Conservation (phyloP, 2,329 filamentous ascomycete genomes). For the Colletotrichum sp. region DNA sequence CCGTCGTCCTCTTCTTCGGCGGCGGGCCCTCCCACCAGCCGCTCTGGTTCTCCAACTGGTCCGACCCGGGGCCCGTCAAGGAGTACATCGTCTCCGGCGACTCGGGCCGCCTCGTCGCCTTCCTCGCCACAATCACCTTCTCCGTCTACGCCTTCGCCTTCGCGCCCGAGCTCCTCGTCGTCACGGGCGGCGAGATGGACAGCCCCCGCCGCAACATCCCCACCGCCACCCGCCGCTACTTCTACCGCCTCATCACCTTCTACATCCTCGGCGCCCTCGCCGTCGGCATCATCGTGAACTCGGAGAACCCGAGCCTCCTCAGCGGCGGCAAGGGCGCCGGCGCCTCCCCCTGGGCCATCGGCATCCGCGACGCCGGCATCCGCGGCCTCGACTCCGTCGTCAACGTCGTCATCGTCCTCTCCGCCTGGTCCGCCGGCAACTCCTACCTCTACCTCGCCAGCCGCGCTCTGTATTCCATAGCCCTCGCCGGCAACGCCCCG, state of each 20-base stretch:
- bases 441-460: slow-evolving; percentile 59
- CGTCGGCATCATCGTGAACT: slow-evolving; percentile 57
- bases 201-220: slow-evolving; percentile 50
- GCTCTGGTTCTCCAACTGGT: slow-evolving; percentile 21
- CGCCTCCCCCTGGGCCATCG: slow-evolving; percentile 52
- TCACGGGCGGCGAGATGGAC: slow-evolving; percentile 27
- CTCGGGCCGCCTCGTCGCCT: slow-evolving; percentile 14
- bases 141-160: slow-evolving; percentile 25
- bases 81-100: slow-evolving; percentile 17
- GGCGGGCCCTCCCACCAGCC: slow-evolving; percentile 22
- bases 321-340: slow-evolving; percentile 33
- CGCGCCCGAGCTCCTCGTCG: slow-evolving; percentile 19
- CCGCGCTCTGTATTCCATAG: slow-evolving; percentile 58
- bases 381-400: slow-evolving; percentile 57
- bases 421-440: slow-evolving; percentile 56
- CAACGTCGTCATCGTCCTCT: slow-evolving; percentile 59
- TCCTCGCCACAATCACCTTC: slow-evolving; percentile 22
- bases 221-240: slow-evolving; percentile 24
- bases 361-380: slow-evolving; percentile 56
- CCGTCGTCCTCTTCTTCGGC: slow-evolving; percentile 41
- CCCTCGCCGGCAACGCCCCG: slow-evolving; percentile 57
- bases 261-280: slow-evolving; percentile 56
- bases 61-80: slow-evolving; percentile 1
- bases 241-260: slow-evolving; percentile 34
- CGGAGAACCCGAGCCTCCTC: slow-evolving; percentile 49